Conservation (phyloP, 768 basidiomycete genomes). For the Boletus rufocinnamomeus region DNA sequence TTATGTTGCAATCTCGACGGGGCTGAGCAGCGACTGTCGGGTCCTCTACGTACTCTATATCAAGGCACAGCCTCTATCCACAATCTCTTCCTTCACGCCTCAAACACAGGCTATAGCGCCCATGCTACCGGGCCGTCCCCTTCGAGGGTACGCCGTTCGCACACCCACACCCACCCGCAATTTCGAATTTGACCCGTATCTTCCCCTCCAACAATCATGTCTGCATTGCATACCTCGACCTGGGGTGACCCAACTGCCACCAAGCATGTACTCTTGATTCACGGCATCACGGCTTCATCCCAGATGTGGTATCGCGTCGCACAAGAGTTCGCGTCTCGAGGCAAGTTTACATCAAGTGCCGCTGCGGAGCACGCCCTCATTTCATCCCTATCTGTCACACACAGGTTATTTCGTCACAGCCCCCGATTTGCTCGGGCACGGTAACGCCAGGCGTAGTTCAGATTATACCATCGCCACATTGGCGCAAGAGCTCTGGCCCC, state of each 20-base stretch:
- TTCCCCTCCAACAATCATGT: background rate
- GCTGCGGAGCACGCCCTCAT: background rate
- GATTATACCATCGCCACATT: constrained; percentile 19
- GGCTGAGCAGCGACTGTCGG: constrained; percentile 10
- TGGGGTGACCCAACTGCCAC: constrained; percentile 22
- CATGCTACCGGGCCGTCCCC: too few relatives aligned
- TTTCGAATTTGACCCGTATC: too few relatives aligned
- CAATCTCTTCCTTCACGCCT: background rate
- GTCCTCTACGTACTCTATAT: background rate
- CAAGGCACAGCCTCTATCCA: constrained; percentile 12
- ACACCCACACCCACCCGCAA: too few relatives aligned
- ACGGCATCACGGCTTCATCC: constrained; percentile 19
- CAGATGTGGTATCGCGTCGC: constrained; percentile 18
- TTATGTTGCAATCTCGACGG: constrained; percentile 18
- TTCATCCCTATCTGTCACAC: background rate
- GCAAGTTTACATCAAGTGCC: background rate
- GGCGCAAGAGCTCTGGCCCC: constrained; percentile 13
- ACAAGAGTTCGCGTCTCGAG: background rate
- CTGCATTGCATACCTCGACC: constrained; percentile 8
- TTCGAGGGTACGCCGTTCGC: too few relatives aligned
- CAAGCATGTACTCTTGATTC: constrained; percentile 24
- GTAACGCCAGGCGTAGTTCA: constrained; percentile 1
- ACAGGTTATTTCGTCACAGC: constrained; percentile 28
- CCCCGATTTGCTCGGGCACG: constrained; percentile 30
- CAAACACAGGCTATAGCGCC: too few relatives aligned